Percentiles rank a stretch among this genome's conserved stretches.
Conservation (phyloP, 1,284 basidiomycete genomes). For the Gymnopus androsaceus region DNA sequence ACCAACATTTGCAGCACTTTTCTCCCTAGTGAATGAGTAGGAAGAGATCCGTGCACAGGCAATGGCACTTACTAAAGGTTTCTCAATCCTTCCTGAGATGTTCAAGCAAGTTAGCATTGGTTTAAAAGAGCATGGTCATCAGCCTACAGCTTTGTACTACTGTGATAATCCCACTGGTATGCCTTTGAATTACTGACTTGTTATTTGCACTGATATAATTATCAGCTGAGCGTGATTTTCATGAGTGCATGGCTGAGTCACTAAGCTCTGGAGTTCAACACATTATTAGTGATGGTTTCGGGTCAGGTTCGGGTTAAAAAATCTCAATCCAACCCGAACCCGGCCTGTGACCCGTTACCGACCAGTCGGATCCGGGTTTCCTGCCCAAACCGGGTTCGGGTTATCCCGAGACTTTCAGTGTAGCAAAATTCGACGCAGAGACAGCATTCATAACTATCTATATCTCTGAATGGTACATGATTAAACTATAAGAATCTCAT, state of each 20-base stretch:
- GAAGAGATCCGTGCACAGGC: slow-evolving; percentile 6
- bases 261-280: not conserved
- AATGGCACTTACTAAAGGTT: slow-evolving; percentile 5
- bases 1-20: slow-evolving; percentile 2
- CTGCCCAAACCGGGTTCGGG: too few species aligned
- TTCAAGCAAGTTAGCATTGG: slow-evolving; percentile 2
- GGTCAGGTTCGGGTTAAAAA: too few species aligned
- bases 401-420: too few species aligned
- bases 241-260: slow-evolving; percentile 8
- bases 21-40: slow-evolving; percentile 9
- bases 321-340: too few species aligned
- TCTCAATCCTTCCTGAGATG: slow-evolving; percentile 10
- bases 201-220: not conserved
- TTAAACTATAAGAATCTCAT: not conserved
- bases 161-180: slow-evolving; percentile 9
- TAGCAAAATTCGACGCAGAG: too few species aligned
- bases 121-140: slow-evolving; percentile 9
- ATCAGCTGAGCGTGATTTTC: slow-evolving; percentile 8
- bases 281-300: too few species aligned
- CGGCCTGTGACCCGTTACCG: too few species aligned
- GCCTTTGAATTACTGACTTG: not conserved
- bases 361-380: too few species aligned
- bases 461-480: too few species aligned
- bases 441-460: too few species aligned
- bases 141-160: slow-evolving; percentile 1